Base-by-base conservation (phyloP, 805 yeast species). In the Teunomyces lycoperdinae region DNA sequence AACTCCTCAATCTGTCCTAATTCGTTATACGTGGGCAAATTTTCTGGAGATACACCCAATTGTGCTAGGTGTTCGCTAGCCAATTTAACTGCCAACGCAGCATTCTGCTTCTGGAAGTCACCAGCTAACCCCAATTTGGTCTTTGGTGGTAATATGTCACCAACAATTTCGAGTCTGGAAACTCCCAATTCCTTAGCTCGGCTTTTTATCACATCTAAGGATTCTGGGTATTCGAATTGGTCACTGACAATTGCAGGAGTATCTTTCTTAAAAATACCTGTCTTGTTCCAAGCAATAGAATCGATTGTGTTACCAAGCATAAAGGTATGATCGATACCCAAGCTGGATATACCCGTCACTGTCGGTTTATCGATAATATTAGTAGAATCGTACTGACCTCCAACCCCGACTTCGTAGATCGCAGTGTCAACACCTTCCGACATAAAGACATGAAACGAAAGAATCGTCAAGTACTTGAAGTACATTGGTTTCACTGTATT, bases 331-430 rank as follows among this genome's bases (percentile, higher is more conserved):
- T 94, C 99, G 39, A 94, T 85, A 0, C 98, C 99, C 50, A 94
- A 68, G 5, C 92, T 78, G 2, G 94, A 72, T 13, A 94, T 85
- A 33, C 96, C 99, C 42, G 96, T 84, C 1, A 83, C 91, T 0
- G 87, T 79, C 14, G 99, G 98, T 38, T 74, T 70, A 38, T 76
- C 81, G 43, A 94, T 80, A 2, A 94, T 79, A 63, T 94, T 94
- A 9, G 99, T 94, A n/a, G 97, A 89, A 66, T 94, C 99, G 60
- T 83, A 89, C 62, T 88, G 95, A 5, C 99, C 99, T 27, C 99
- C 99, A 42, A 94, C 96, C 17, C 99, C 99, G 28, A 95, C 99
- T 65, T 94, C 99, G 61, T 88, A 90, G 33, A 94, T 85, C 9
- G 98, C 97, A 31, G 96, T 80, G 61, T 90, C 87, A n/a, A 94